phyloP scores from a whole-genome alignment of 352 stramenopile species.

The Globisporangium paddicum region DNA sequence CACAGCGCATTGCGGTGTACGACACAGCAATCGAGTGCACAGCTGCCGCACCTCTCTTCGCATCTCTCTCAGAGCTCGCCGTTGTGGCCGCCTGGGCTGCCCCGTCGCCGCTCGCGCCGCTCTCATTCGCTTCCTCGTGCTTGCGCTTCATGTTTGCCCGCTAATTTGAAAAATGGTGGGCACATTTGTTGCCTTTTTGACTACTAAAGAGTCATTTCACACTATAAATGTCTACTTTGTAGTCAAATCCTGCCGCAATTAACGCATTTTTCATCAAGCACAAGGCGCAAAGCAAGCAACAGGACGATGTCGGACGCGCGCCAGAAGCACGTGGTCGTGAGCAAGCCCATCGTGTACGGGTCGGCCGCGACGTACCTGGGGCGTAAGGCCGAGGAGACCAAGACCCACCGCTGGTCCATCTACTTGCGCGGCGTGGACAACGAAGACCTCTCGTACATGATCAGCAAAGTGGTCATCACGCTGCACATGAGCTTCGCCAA shows the following conservation, averaged over 20 bases:
- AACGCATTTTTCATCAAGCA: neutral
- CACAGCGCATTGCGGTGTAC: neutral
- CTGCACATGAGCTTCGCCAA: conserved; percentile 96
- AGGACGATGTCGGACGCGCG: conserved; percentile 58
- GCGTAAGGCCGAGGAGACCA: conserved; percentile 90
- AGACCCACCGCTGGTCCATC: conserved; percentile 94
- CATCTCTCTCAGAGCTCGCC: conserved; percentile 1
- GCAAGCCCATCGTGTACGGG: conserved; percentile 94
- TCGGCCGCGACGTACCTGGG: conserved; percentile 92
- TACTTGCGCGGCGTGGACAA: conserved; percentile 92
- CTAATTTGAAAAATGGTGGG: no score
- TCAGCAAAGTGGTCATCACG: conserved; percentile 97
- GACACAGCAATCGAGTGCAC: neutral
- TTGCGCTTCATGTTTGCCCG: conserved; percentile 21
- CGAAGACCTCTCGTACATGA: conserved; percentile 93
- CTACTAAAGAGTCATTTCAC: neutral
- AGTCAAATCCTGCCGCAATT: neutral
- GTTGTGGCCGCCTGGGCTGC: neutral
- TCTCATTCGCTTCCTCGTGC: conserved; percentile 9
- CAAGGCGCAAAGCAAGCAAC: neutral
- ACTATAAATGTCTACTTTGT: neutral
- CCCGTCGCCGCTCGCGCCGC: neutral
- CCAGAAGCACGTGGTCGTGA: conserved; percentile 81
- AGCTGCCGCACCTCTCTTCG: neutral
- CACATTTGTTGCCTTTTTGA: conserved; percentile 6